Percentiles rank a stretch among this genome's conserved stretches.
Evolutionary conservation across 805 yeast species (phyloP).

Genomic region (Cyberlindnera euphorbiae): DNA sequence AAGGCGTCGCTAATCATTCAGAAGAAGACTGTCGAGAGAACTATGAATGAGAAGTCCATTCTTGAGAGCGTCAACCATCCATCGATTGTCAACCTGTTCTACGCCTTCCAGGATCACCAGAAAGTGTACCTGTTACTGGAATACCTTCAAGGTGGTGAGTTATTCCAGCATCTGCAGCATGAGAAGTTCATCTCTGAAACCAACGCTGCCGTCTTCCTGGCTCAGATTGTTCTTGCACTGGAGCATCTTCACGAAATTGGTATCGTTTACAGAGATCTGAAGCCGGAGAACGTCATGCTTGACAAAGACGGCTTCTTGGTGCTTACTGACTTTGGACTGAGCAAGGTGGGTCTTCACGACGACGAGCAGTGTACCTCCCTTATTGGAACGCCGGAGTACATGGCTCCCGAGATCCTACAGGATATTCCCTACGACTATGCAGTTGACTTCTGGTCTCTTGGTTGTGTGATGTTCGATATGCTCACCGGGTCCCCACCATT

Average conservation of each 20-base stretch:
- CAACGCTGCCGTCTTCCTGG: slow-evolving; percentile 95
- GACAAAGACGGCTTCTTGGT: slow-evolving; percentile 92
- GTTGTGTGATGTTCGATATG: slow-evolving; percentile 95
- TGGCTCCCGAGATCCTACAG: slow-evolving; percentile 97
- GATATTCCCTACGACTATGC: slow-evolving; percentile 91
- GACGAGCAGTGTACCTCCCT: slow-evolving; percentile 87
- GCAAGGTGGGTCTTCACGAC: slow-evolving; percentile 89
- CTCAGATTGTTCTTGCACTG: slow-evolving; percentile 88
- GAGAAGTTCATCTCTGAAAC: slow-evolving; percentile 81
- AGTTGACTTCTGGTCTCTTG: slow-evolving; percentile 99
- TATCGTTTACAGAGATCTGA: slow-evolving; percentile 92
- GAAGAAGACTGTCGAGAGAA: slow-evolving; percentile 83
- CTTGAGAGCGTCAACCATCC: too few species aligned
- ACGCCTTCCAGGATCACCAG: slow-evolving; percentile 97
- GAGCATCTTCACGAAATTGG: slow-evolving; percentile 95
- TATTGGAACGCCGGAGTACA: slow-evolving; percentile 98
- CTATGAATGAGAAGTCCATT: slow-evolving; percentile 81
- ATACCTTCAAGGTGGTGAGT: slow-evolving; percentile 94
- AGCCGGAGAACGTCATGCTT: slow-evolving; percentile 87
- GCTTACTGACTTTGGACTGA: slow-evolving; percentile 94
- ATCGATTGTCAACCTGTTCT: slow-evolving; percentile 81
- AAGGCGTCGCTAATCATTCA: slow-evolving; percentile 91
- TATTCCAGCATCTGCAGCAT: slow-evolving; percentile 99
- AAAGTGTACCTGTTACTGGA: slow-evolving; percentile 98
- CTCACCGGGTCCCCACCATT: slow-evolving; percentile 93